Percentiles rank a stretch among this genome's conserved stretches.
These are phyloP conservation scores for Dissophora ornata DNA, from an alignment of 192 early-diverging fungal species.

Conservation along the genomic window DNA sequence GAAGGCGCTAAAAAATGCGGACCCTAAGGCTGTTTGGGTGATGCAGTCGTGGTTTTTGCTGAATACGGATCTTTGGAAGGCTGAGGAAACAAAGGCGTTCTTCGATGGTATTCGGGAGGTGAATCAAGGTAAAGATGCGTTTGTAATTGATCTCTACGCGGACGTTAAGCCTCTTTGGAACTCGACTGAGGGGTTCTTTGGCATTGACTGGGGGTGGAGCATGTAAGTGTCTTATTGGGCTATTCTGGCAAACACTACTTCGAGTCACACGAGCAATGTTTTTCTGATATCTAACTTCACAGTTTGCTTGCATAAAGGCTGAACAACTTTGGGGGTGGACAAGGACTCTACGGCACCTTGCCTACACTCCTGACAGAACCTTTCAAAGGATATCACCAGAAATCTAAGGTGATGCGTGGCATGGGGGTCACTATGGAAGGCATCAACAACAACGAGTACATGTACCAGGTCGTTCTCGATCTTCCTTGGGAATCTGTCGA, in stretches of 20 bases:
- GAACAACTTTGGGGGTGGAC: constrained; percentile 51
- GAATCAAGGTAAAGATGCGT: constrained; percentile 34
- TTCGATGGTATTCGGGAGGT: constrained; percentile 46
- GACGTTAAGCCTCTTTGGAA: constrained; percentile 40
- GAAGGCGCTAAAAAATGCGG: constrained; percentile 36
- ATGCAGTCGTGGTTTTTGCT: constrained; percentile 52
- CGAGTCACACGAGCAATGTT: no score
- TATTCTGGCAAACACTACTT: no score
- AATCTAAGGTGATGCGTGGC: constrained; percentile 34
- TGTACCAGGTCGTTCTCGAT: constrained; percentile 45
- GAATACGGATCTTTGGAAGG: constrained; percentile 22
- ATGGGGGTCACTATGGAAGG: constrained; percentile 54
- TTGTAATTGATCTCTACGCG: constrained; percentile 46
- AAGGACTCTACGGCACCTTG: constrained; percentile 44
- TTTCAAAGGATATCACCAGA: constrained; percentile 23
- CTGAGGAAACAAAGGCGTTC: constrained; percentile 23
- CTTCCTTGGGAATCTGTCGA: constrained; percentile 45
- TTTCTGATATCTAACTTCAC: not conserved
- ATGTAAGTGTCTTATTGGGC: constrained; percentile 39
- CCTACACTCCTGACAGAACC: constrained; percentile 41
- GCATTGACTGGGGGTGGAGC: constrained; percentile 54
- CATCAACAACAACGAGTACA: constrained; percentile 53
- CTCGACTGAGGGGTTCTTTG: constrained; percentile 37
- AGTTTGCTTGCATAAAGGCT: constrained; percentile 14
- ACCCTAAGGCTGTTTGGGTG: constrained; percentile 45